Conservation (phyloP, 1,284 basidiomycete species). For the Hypsizygus ulmarius region DNA sequence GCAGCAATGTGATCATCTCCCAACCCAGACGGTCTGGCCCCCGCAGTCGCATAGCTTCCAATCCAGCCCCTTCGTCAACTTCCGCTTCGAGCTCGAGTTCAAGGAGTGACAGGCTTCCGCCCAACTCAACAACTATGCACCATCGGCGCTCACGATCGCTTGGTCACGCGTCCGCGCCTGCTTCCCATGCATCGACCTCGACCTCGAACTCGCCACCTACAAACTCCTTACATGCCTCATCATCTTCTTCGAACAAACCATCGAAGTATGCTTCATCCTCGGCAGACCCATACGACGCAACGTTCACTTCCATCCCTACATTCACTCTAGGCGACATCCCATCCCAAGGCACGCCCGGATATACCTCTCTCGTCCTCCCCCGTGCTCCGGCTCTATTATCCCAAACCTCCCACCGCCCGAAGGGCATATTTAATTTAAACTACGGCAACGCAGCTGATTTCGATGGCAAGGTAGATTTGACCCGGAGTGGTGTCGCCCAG, state of each 20-base stretch:
- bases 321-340: conserved; percentile 38
- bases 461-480: conserved; percentile 62
- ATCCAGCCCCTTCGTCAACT: conserved; percentile 7
- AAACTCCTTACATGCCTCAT: conserved; percentile 9
- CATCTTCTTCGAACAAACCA: conserved; percentile 12
- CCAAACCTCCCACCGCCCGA: conserved; percentile 18
- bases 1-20: conserved; percentile 28
- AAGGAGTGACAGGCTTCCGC: neutral
- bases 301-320: conserved; percentile 24
- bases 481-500: conserved; percentile 72
- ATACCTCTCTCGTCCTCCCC: conserved; percentile 71
- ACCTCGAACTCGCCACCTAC: conserved; percentile 10
- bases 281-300: conserved; percentile 18
- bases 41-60: conserved; percentile 12
- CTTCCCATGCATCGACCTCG: conserved; percentile 10
- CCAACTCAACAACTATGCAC: conserved; percentile 13
- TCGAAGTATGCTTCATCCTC: conserved; percentile 25
- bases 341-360: conserved; percentile 58
- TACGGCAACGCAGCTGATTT: conserved; percentile 2
- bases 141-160: conserved; percentile 33
- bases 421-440: conserved; percentile 12
- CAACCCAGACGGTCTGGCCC: conserved; percentile 16
- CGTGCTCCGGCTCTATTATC: conserved; percentile 48
- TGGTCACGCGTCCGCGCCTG: conserved; percentile 10
- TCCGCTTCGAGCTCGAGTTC: conserved; percentile 4